phyloP scores from a whole-genome alignment of 1,284 basidiomycete species.

The Mycosarcoma mackinlayi region DNA sequence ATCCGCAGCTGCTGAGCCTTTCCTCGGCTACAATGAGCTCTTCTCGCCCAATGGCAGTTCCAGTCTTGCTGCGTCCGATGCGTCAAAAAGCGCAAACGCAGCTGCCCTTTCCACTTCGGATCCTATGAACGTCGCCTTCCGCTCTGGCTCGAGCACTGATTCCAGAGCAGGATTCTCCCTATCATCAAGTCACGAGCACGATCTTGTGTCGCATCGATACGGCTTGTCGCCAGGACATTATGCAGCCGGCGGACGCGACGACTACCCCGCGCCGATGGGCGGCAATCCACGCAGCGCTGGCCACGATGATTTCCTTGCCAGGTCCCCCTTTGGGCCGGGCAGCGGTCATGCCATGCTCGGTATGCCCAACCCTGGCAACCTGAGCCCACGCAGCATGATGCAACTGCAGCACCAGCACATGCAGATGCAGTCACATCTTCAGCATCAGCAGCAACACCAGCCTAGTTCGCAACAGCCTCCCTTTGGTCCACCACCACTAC shows the following conservation, averaged over 20 bases:
- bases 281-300: slow-evolving; percentile 32
- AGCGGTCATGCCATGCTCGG: slow-evolving; percentile 27
- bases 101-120: slow-evolving; percentile 46
- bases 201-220: slow-evolving; percentile 37
- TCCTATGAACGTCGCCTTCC: slow-evolving; percentile 41
- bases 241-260: slow-evolving; percentile 23
- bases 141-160: slow-evolving; percentile 22
- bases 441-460: slow-evolving; percentile 31
- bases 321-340: slow-evolving; percentile 21
- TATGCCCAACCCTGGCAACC: slow-evolving; percentile 43
- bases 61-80: slow-evolving; percentile 27
- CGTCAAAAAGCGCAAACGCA: slow-evolving; percentile 26
- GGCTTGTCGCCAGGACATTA: slow-evolving; percentile 40
- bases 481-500: slow-evolving; percentile 23
- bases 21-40: slow-evolving; percentile 59
- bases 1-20: slow-evolving; percentile 38
- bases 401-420: slow-evolving; percentile 59
- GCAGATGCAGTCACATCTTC: slow-evolving; percentile 53
- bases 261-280: slow-evolving; percentile 23
- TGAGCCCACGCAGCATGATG: slow-evolving; percentile 60
- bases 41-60: slow-evolving; percentile 37
- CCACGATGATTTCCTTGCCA: slow-evolving; percentile 33
- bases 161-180: slow-evolving; percentile 31
- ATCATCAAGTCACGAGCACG: slow-evolving; percentile 35
- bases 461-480: slow-evolving; percentile 19